phyloP scores from a whole-genome alignment of 345 rosid species.

The Moringa oleifera region DNA sequence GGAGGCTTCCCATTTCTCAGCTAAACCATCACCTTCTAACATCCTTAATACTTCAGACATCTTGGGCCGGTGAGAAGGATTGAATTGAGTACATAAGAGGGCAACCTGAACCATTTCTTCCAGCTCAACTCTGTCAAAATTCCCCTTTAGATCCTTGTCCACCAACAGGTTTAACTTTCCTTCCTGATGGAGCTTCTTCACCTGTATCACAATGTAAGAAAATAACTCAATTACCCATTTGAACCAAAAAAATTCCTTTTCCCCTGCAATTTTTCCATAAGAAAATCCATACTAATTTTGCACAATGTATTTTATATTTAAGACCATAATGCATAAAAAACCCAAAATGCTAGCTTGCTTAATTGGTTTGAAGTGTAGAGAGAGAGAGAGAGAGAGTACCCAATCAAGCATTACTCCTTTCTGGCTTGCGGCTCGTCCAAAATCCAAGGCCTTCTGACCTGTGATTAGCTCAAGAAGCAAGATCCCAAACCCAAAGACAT shows the following conservation, averaged over 20 bases:
- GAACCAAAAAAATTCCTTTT: not conserved
- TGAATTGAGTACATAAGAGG: slow-evolving; percentile 69
- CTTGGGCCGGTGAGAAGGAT: slow-evolving; percentile 66
- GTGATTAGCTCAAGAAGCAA: slow-evolving; percentile 91
- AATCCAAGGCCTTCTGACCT: slow-evolving; percentile 83
- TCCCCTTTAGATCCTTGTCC: slow-evolving; percentile 67
- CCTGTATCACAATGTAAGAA: slow-evolving; percentile 35
- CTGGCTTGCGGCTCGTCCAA: slow-evolving; percentile 81
- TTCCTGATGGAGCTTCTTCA: slow-evolving; percentile 83
- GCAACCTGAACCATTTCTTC: slow-evolving; percentile 81
- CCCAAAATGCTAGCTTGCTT: not conserved
- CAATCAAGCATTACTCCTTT: slow-evolving; percentile 96
- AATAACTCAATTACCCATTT: not conserved
- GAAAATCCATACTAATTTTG: too few relatives aligned
- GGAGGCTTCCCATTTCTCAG: slow-evolving; percentile 81
- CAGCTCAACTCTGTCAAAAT: slow-evolving; percentile 61
- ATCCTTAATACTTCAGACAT: slow-evolving; percentile 72
- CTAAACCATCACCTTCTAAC: slow-evolving; percentile 83
- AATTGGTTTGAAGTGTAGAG: not conserved
- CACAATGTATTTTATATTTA: too few relatives aligned
- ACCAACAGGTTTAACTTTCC: slow-evolving; percentile 65
- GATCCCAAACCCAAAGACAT: slow-evolving; percentile 92
- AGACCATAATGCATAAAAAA: too few relatives aligned
- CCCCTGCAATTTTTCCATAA: too few relatives aligned
- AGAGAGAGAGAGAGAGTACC: slow-evolving; percentile 36